These are phyloP conservation scores for Babjeviella inositovora DNA, from an alignment of 805 yeast genomes.

Conservation along the genomic window DNA sequence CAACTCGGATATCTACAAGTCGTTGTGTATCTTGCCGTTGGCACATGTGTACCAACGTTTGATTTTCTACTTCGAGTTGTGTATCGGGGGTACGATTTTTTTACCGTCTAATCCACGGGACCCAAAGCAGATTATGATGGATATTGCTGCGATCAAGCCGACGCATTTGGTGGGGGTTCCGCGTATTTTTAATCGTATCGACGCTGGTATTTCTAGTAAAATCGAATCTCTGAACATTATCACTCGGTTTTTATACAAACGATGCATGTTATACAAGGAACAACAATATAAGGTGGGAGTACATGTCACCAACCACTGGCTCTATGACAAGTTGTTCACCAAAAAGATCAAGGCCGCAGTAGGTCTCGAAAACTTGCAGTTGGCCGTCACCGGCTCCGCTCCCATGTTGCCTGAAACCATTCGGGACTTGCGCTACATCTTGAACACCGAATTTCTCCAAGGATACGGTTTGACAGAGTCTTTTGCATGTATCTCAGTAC, in stretches of 20 bases:
- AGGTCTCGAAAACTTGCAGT: slow-evolving; percentile 1
- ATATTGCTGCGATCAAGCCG: slow-evolving; percentile 12
- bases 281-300: too few relatives aligned
- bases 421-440: slow-evolving; percentile 18
- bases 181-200: slow-evolving; percentile 13
- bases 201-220: slow-evolving; percentile 8
- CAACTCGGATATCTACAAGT: slow-evolving; percentile 4
- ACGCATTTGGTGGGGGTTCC: slow-evolving; percentile 13
- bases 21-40: slow-evolving; percentile 13
- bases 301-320: slow-evolving; percentile 8
- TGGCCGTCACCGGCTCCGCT: slow-evolving; percentile 13
- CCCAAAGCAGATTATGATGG: slow-evolving; percentile 9
- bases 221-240: slow-evolving; percentile 12
- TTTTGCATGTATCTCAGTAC: slow-evolving; percentile 18
- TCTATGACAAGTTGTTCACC: slow-evolving; percentile 10
- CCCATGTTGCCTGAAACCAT: slow-evolving; percentile 22
- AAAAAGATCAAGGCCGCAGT: not conserved
- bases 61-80: slow-evolving; percentile 10
- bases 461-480: slow-evolving; percentile 29
- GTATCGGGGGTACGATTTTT: slow-evolving; percentile 12
- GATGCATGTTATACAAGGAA: too few relatives aligned
- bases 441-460: slow-evolving; percentile 18
- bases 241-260: slow-evolving; percentile 7
- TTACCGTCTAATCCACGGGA: slow-evolving; percentile 12
- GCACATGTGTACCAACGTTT: slow-evolving; percentile 19